These are phyloP conservation scores for Lizanozyma gosingica DNA, from an alignment of 1,139 yeast species.

Conservation along the genomic window DNA sequence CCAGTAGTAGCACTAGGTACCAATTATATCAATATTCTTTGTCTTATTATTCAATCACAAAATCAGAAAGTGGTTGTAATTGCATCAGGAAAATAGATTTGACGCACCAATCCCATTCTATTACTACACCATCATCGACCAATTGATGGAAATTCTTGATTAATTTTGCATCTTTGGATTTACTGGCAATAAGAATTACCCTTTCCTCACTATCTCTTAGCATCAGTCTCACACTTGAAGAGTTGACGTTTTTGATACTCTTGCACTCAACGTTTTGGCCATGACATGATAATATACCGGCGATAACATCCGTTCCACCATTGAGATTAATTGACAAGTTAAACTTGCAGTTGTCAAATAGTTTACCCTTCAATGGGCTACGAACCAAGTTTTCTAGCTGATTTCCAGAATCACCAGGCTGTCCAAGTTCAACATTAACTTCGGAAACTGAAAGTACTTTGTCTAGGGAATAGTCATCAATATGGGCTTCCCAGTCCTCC, in stretches of 20 bases:
- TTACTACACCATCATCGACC: slow-evolving; percentile 22
- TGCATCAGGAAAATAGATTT: slow-evolving; percentile 45
- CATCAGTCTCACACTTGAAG: slow-evolving; percentile 7
- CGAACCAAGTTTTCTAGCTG: slow-evolving; percentile 9
- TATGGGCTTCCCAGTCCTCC: slow-evolving; percentile 17
- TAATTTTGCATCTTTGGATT: slow-evolving; percentile 34
- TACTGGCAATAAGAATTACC: slow-evolving; percentile 27
- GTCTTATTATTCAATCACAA: slow-evolving; percentile 11
- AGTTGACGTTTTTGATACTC: slow-evolving; percentile 18
- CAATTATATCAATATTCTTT: too few relatives aligned
- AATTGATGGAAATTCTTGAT: slow-evolving; percentile 29
- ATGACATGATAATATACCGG: slow-evolving; percentile 56
- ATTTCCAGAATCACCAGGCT: slow-evolving; percentile 15
- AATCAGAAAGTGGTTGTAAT: slow-evolving; percentile 18
- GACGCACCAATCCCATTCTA: slow-evolving; percentile 69
- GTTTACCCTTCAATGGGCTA: slow-evolving; percentile 21
- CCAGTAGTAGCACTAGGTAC: too few relatives aligned
- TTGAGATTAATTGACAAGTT: slow-evolving; percentile 54
- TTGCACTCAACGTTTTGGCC: slow-evolving; percentile 36
- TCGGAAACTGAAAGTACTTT: slow-evolving; percentile 15
- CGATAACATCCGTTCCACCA: slow-evolving; percentile 60
- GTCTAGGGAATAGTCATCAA: slow-evolving; percentile 28
- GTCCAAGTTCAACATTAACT: slow-evolving; percentile 10
- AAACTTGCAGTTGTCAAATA: slow-evolving; percentile 40
- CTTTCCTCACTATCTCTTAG: slow-evolving; percentile 12